Percentiles rank a stretch among this genome's conserved stretches.
These are phyloP conservation scores for Euphorbia tirucalli DNA, from an alignment of 345 rosid genomes.

Conservation along the genomic window DNA sequence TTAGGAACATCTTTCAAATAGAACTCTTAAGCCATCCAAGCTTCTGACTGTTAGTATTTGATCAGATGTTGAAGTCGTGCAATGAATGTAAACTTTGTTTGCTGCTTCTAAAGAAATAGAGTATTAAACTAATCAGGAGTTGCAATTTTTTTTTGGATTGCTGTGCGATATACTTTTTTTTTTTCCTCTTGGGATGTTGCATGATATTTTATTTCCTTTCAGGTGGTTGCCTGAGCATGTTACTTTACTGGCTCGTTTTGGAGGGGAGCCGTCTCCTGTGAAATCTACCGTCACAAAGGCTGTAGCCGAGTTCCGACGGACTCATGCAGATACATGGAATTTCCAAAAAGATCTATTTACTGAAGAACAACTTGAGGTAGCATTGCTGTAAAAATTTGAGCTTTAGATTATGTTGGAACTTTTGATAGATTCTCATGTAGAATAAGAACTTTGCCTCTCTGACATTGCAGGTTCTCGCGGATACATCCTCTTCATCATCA, in stretches of 20 bases:
- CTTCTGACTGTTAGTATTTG: not conserved
- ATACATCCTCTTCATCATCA: conserved; percentile 89
- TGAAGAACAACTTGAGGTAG: conserved; percentile 96
- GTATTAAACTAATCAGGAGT: not conserved
- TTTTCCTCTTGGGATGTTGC: not conserved
- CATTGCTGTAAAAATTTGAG: not conserved
- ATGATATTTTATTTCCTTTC: conserved; percentile 13
- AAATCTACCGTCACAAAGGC: conserved; percentile 96
- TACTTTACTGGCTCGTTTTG: conserved; percentile 80
- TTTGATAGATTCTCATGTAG: not conserved
- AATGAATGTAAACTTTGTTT: not conserved
- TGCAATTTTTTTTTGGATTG: conserved; percentile 8
- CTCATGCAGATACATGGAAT: conserved; percentile 97
- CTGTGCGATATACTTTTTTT: too few relatives aligned
- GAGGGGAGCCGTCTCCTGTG: conserved; percentile 76
- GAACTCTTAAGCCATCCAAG: not conserved
- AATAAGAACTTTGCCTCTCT: conserved; percentile 3
- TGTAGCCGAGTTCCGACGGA: conserved; percentile 92
- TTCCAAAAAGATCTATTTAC: conserved; percentile 84
- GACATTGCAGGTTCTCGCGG: conserved; percentile 80
- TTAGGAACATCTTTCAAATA: not conserved
- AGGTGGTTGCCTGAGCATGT: conserved; percentile 97
- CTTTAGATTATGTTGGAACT: not conserved
- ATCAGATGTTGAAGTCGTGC: conserved; percentile 1
- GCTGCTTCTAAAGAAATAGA: not conserved